Evolutionary conservation across 768 basidiomycete species (phyloP).

Genomic region (Chiua virens): DNA sequence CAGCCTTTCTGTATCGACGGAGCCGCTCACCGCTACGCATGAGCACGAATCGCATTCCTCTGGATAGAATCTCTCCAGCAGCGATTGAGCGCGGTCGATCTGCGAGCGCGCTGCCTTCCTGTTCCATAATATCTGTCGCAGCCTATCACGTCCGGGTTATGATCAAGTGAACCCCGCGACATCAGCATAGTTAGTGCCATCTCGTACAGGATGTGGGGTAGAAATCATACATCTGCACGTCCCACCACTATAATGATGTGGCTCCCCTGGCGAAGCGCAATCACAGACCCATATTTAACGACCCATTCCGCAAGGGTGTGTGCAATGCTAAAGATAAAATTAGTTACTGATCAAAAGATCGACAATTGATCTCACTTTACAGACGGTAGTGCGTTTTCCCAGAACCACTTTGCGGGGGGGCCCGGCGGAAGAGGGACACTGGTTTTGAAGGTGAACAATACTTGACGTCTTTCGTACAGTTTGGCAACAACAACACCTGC

Average conservation of each 20-base stretch:
- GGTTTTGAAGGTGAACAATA: neutral
- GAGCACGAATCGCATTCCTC: slow-evolving; percentile 50
- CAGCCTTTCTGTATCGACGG: slow-evolving; percentile 52
- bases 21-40: slow-evolving; percentile 50
- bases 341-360: neutral
- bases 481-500: neutral
- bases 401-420: no score
- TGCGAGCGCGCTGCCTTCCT: slow-evolving; percentile 46
- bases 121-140: slow-evolving; percentile 59
- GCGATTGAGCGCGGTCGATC: slow-evolving; percentile 53
- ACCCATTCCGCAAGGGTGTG: slow-evolving; percentile 49
- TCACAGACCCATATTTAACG: slow-evolving; percentile 55
- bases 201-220: neutral
- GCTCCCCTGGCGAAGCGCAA: slow-evolving; percentile 50
- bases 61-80: slow-evolving; percentile 50
- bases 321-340: slow-evolving; percentile 7
- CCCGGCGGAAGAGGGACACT: slow-evolving; percentile 24
- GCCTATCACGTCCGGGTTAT: slow-evolving; percentile 34
- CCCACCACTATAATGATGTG: slow-evolving; percentile 19
- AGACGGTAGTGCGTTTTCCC: slow-evolving; percentile 17
- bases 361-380: slow-evolving; percentile 13
- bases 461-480: slow-evolving; percentile 1
- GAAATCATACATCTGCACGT: slow-evolving; percentile 16
- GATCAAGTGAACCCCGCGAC: no score
- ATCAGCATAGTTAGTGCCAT: neutral